Evolutionary conservation across 257 asterid genomes (phyloP), one percentile per base, ranked within the genome.

Genomic region (Orobanche coerulescens): DNA sequence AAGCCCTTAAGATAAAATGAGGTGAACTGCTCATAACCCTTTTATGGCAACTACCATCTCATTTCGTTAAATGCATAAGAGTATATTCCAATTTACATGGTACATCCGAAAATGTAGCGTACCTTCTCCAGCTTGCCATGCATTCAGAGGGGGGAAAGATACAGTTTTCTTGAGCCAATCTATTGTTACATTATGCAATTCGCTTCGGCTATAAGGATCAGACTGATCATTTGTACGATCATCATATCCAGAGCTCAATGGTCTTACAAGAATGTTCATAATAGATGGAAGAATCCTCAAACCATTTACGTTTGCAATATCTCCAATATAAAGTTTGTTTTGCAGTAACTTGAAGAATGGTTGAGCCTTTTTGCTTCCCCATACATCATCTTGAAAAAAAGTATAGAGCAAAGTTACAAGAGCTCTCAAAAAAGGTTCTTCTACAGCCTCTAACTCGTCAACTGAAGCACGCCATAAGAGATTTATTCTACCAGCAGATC

Each of bases 71-170:
- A 37, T 22, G 26, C 28, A 13, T 11, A 39, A 36, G 44, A 28
- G 31, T 62, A n/a, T 33, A 48, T 22, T 66, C 40, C 2, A 14
- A 37, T 23, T 30, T 34, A 34, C 37, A 64, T 13, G 52, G 33
- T 23, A 63, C 64, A 61, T 14, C 34, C 49, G 56, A 54, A 63
- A 59, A 30, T 28, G 2, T 8, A 24, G 42, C 66, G 31, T 82
- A 93, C 97, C 99, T 84, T 93, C 90, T 69, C 88, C 89, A 62
- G 84, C 71, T 54, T 79, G 70, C 95, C 97, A 93, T 64, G 85
- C 62, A 82, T 72, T 75, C 26, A 93, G 76, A 19, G 97, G 88
- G 62, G 96, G 97, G 68, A 86, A 93, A 40, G 75, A 74, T 53
- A 55, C 51, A 52, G 81, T 67, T 75, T 71, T 82, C 82, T 72